phyloP scores from a whole-genome alignment of 495 filamentous ascomycete genomes.

The Talaromyces borbonicus region DNA sequence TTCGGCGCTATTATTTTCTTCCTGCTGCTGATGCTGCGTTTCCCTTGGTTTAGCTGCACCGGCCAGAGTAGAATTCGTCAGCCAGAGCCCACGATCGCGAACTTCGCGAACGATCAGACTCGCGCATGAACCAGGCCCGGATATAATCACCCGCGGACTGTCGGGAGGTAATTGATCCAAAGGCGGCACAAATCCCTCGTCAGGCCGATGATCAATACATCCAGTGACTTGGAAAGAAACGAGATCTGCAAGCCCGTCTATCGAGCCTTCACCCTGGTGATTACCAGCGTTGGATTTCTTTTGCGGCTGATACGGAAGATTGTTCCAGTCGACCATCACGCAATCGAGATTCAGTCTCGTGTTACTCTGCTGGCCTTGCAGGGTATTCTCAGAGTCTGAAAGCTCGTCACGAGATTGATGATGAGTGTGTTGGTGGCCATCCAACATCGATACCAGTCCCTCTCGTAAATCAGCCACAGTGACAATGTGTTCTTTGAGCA shows the following conservation, averaged over 20 bases:
- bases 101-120: constrained; percentile 63
- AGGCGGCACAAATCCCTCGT: constrained; percentile 55
- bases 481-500: constrained; percentile 33
- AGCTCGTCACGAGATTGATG: no score
- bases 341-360: constrained; percentile 18
- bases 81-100: constrained; percentile 43
- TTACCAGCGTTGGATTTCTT: no score
- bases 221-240: constrained; percentile 45
- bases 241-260: constrained; percentile 27
- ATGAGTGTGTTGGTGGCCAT: no score
- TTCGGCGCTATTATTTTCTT: constrained; percentile 5
- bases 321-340: constrained; percentile 87
- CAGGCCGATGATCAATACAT: constrained; percentile 89
- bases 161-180: constrained; percentile 7
- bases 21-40: background rate
- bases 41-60: no score
- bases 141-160: constrained; percentile 53
- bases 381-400: constrained; percentile 15
- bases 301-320: constrained; percentile 32
- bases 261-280: constrained; percentile 13
- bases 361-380: constrained; percentile 12
- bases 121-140: constrained; percentile 64
- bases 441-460: background rate
- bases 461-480: constrained; percentile 30
- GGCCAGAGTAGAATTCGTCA: constrained; percentile 18